Conservation (phyloP, 352 stramenopile species). For the Phytophthora multivora region DNA sequence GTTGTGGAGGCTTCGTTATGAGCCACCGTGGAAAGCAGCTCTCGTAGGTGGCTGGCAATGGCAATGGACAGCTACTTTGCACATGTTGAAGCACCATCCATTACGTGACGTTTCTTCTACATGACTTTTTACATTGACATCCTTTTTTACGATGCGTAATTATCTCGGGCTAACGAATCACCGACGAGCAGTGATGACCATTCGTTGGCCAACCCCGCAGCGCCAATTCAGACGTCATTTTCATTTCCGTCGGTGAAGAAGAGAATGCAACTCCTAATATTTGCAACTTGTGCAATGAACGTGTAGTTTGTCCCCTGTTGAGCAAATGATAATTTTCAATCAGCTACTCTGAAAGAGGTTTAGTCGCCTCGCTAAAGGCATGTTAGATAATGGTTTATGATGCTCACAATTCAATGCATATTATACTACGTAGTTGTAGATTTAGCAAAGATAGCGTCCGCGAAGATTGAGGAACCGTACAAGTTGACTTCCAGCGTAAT, state of each 20-base stretch:
- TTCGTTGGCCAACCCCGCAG: slow-evolving; percentile 5
- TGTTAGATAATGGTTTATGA: slow-evolving; percentile 82
- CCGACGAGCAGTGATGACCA: slow-evolving; percentile 14
- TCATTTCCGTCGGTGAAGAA: background rate
- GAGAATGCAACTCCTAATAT: background rate
- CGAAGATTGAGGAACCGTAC: no score
- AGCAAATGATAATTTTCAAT: slow-evolving; percentile 89
- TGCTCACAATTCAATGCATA: slow-evolving; percentile 49
- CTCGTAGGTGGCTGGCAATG: no score
- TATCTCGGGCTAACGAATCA: slow-evolving; percentile 10
- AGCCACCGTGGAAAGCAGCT: no score
- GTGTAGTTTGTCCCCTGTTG: slow-evolving; percentile 5
- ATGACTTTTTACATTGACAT: slow-evolving; percentile 1
- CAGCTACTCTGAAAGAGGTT: slow-evolving; percentile 92
- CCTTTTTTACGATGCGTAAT: slow-evolving; percentile 21
- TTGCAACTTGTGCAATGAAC: background rate
- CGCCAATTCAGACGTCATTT: background rate
- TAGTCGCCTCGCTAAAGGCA: slow-evolving; percentile 85
- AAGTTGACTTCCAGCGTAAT: no score
- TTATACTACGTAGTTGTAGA: no score
- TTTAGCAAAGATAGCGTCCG: no score
- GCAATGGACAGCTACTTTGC: no score
- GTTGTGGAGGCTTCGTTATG: no score
- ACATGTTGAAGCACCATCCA: no score
- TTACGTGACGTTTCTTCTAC: no score